Base-by-base conservation (phyloP, 441 rosid species). In the Bocquillonia castaneifolia region DNA sequence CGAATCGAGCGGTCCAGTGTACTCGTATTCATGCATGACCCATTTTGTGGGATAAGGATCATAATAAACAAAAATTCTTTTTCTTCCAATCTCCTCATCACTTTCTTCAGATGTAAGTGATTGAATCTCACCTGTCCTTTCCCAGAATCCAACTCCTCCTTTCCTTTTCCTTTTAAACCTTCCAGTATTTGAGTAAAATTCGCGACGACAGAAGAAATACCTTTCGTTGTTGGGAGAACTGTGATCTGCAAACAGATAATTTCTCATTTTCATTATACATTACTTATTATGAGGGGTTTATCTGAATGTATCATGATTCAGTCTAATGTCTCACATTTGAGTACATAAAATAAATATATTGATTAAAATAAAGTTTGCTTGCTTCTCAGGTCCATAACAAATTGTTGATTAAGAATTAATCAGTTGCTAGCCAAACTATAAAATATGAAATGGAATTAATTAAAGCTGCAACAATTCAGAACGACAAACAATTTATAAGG, bases 181-280 rank as follows among this genome's bases (percentile, higher is more conserved):
- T n/a, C 56, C 34, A 18, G 73, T 70, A 6, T 53, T 71, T 13
- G 20, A 2, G 1, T 64, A 52, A 67, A 60, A 57, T 23, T 53
- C 47, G 28, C 44, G 64, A 14, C 54, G 67, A 13, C 73, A 75
- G 63, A 80, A 83, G 81, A 81, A 81, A 26, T 78, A 77, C 86
- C 85, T 74, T 63, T 65, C 75, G 0, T 13, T 32, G 23, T 79
- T 77, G 0, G 42, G 64, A 8, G 76, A 64, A 60, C 40, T 25
- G 6, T 59, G 64, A 69, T 6, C 66, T 59, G 37, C 48, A 39
- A 72, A 76, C 34, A 60, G 5, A 18, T 29, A 31, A n/a, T 36
- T 31, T 58, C n/a, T 32, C 40, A 36, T 3, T 36, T 36, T 3
- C 6, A 10, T 36, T 36, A 36, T 36, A 4, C 4, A 36, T 36